Conservation (phyloP, 441 rosid genomes). For the Cnidoscolus chayamansa region DNA sequence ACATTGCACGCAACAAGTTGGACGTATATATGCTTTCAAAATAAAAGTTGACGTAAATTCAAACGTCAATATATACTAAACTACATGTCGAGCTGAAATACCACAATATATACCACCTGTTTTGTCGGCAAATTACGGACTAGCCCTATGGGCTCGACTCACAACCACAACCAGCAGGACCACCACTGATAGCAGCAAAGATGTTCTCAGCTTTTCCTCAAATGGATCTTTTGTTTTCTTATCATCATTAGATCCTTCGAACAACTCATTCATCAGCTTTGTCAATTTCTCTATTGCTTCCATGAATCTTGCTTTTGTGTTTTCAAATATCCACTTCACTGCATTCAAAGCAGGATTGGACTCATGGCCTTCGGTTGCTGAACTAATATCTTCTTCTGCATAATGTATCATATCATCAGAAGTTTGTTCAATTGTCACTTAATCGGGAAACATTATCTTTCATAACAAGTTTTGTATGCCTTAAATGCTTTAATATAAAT, state of each 20-base stretch:
- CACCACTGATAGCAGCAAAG: conserved; percentile 64
- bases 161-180: conserved; percentile 73
- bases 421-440: not conserved
- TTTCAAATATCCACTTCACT: conserved; percentile 56
- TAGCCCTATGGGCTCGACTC: conserved; percentile 44
- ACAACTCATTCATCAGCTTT: conserved; percentile 52
- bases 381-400: conserved; percentile 36
- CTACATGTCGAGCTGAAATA: not conserved
- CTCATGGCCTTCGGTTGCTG: conserved; percentile 23
- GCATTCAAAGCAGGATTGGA: conserved; percentile 36
- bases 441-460: too few relatives aligned
- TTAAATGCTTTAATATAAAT: too few relatives aligned
- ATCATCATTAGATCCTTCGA: conserved; percentile 33
- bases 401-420: conserved; percentile 14
- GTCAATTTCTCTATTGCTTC: conserved; percentile 55
- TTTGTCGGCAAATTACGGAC: conserved; percentile 62
- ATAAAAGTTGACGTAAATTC: too few relatives aligned
- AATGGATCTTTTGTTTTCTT: conserved; percentile 34
- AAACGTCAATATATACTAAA: too few relatives aligned
- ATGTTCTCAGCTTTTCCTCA: conserved; percentile 61
- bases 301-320: conserved; percentile 46
- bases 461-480: too few relatives aligned
- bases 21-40: too few relatives aligned
- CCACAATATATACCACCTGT: conserved; percentile 21
- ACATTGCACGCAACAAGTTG: not conserved